Percentiles rank a stretch among this genome's conserved stretches.
Evolutionary conservation across 2,329 filamentous ascomycete genomes (phyloP).

Genomic region (Ambrosiella cleistominuta): DNA sequence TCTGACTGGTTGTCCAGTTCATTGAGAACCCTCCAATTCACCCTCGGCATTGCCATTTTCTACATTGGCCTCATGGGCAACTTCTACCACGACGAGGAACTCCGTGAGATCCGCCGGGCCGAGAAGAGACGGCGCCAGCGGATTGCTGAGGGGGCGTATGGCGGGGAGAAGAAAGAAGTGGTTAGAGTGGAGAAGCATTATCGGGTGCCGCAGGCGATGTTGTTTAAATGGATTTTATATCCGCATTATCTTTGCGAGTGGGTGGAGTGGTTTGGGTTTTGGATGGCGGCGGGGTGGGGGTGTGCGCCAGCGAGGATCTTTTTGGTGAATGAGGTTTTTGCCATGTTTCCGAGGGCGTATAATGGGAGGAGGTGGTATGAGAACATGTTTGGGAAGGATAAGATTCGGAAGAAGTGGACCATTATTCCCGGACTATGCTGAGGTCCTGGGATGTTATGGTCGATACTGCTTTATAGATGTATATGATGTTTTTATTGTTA

Average conservation of each 20-base stretch:
- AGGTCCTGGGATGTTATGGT: neutral
- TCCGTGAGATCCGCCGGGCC: slow-evolving; percentile 67
- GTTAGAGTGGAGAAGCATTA: slow-evolving; percentile 61
- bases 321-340: slow-evolving; percentile 68
- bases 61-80: slow-evolving; percentile 60
- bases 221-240: slow-evolving; percentile 70
- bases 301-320: slow-evolving; percentile 67
- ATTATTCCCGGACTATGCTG: slow-evolving; percentile 39
- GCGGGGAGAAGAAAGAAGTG: slow-evolving; percentile 19
- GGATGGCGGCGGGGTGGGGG: slow-evolving; percentile 49
- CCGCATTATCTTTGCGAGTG: slow-evolving; percentile 95
- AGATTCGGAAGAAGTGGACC: slow-evolving; percentile 57
- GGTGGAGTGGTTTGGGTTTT: slow-evolving; percentile 88
- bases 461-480: no score
- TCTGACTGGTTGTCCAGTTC: slow-evolving; percentile 27
- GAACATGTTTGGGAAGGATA: slow-evolving; percentile 70
- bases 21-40: slow-evolving; percentile 28
- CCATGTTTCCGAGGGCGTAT: slow-evolving; percentile 76
- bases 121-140: slow-evolving; percentile 38
- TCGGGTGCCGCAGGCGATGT: slow-evolving; percentile 62
- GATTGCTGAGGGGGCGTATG: slow-evolving; percentile 13
- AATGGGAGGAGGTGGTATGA: slow-evolving; percentile 74
- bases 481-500: no score
- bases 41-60: slow-evolving; percentile 56
- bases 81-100: slow-evolving; percentile 75